phyloP scores from a whole-genome alignment of 805 yeast genomes.

The Wickerhamiella kazuoi region DNA sequence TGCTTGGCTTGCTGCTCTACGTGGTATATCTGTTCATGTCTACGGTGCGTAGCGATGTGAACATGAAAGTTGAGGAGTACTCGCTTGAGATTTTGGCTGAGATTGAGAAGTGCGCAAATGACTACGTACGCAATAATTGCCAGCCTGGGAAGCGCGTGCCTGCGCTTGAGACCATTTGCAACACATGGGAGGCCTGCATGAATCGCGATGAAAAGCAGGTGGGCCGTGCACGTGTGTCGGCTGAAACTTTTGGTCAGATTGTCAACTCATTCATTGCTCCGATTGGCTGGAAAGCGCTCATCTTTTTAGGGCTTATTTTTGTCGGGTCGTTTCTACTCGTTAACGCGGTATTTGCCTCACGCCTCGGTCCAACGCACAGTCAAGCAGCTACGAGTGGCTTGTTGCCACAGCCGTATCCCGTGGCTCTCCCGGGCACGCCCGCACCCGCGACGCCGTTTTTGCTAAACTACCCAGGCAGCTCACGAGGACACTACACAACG shows the following conservation, averaged over 20 bases:
- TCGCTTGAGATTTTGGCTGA: slow-evolving; percentile 42
- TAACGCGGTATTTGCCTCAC: slow-evolving; percentile 17
- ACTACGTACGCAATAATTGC: slow-evolving; percentile 60
- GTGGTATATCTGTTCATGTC: slow-evolving; percentile 33
- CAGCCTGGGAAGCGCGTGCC: slow-evolving; percentile 47
- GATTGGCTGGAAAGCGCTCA: slow-evolving; percentile 50
- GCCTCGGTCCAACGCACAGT: slow-evolving; percentile 9
- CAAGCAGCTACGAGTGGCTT: too few species aligned
- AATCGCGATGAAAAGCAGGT: slow-evolving; percentile 49
- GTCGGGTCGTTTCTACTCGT: slow-evolving; percentile 18
- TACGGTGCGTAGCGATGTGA: slow-evolving; percentile 52
- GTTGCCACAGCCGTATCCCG: background rate
- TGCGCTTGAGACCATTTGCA: slow-evolving; percentile 52
- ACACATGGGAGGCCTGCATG: slow-evolving; percentile 69
- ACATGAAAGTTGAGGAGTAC: slow-evolving; percentile 46
- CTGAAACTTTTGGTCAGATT: slow-evolving; percentile 69
- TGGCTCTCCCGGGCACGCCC: background rate
- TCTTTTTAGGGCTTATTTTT: slow-evolving; percentile 17
- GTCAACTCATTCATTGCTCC: slow-evolving; percentile 58
- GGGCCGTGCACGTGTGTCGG: slow-evolving; percentile 56
- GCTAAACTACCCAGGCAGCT: background rate
- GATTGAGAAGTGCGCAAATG: slow-evolving; percentile 49
- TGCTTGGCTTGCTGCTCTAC: slow-evolving; percentile 34
- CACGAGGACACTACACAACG: background rate
- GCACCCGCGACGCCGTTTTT: background rate